phyloP scores from a whole-genome alignment of 2,329 filamentous ascomycete genomes.

The Xylaria multiplex region DNA sequence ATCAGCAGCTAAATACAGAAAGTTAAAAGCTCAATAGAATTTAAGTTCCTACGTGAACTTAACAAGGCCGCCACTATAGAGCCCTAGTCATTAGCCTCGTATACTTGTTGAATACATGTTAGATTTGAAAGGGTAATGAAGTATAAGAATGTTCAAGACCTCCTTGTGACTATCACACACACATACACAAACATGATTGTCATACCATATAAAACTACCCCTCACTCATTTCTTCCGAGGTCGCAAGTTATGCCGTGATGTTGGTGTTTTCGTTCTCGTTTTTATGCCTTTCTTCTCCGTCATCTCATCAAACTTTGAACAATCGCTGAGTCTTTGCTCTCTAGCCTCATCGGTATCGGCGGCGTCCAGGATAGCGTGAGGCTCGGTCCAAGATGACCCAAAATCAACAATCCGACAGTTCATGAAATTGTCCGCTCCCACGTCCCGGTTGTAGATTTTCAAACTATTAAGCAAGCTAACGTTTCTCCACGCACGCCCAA shows the following conservation, averaged over 20 bases:
- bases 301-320: constrained; percentile 12
- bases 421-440: not conserved
- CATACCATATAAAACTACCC: too few relatives aligned
- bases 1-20: too few relatives aligned
- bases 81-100: too few relatives aligned
- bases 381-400: constrained; percentile 4
- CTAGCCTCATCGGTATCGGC: not conserved
- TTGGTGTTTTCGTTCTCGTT: not conserved
- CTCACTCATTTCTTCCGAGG: not conserved
- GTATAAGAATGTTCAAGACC: too few relatives aligned
- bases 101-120: too few relatives aligned
- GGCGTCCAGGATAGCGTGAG: not conserved
- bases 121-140: too few relatives aligned
- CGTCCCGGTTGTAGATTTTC: not conserved
- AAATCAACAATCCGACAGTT: constrained; percentile 4
- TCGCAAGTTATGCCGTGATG: not conserved
- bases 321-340: not conserved
- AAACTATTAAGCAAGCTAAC: not conserved
- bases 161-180: too few relatives aligned
- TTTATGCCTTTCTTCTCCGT: not conserved
- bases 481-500: not conserved
- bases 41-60: too few relatives aligned
- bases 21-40: too few relatives aligned
- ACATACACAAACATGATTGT: too few relatives aligned
- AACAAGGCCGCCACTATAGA: too few relatives aligned